Evolutionary conservation across 805 yeast genomes (phyloP).

Genomic region (Cyberlindnera mississippiensis): DNA sequence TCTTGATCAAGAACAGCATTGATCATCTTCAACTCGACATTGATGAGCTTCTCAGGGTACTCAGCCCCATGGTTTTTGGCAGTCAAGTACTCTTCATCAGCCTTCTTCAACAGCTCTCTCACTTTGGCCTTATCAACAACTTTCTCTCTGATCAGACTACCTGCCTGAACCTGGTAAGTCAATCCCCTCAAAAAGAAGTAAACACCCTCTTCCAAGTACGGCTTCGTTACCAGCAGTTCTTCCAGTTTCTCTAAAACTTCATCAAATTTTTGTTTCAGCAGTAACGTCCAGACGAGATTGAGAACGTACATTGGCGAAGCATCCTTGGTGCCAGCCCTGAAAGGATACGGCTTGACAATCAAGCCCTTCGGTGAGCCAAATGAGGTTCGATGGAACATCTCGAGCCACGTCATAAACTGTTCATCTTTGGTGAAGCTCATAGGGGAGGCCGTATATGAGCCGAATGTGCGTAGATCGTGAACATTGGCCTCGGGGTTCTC

Average conservation of each 20-base stretch:
- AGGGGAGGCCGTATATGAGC: background rate
- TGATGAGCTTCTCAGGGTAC: slow-evolving; percentile 21
- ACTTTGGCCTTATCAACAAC: slow-evolving; percentile 8
- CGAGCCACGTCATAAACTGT: slow-evolving; percentile 24
- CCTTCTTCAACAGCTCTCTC: slow-evolving; percentile 13
- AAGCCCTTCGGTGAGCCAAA: no score
- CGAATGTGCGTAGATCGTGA: slow-evolving; percentile 12
- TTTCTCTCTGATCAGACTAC: slow-evolving; percentile 1
- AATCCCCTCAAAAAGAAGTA: slow-evolving; percentile 25
- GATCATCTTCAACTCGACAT: slow-evolving; percentile 14
- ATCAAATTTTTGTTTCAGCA: slow-evolving; percentile 19
- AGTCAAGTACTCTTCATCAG: slow-evolving; percentile 13
- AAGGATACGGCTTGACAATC: slow-evolving; percentile 8
- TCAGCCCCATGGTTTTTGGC: slow-evolving; percentile 14
- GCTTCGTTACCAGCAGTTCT: slow-evolving; percentile 14
- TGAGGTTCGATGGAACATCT: slow-evolving; percentile 9
- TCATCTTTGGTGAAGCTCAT: slow-evolving; percentile 19
- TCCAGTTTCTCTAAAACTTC: slow-evolving; percentile 19
- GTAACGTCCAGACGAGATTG: slow-evolving; percentile 21
- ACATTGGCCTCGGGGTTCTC: slow-evolving; percentile 10
- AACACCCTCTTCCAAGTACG: slow-evolving; percentile 24
- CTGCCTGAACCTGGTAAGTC: slow-evolving; percentile 22
- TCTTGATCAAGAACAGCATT: slow-evolving; percentile 1
- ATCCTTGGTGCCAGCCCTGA: slow-evolving; percentile 13
- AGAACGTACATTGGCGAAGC: slow-evolving; percentile 15